Evolutionary conservation across 352 stramenopile genomes (phyloP).

Genomic region (Globisporangium recalcitrans): DNA sequence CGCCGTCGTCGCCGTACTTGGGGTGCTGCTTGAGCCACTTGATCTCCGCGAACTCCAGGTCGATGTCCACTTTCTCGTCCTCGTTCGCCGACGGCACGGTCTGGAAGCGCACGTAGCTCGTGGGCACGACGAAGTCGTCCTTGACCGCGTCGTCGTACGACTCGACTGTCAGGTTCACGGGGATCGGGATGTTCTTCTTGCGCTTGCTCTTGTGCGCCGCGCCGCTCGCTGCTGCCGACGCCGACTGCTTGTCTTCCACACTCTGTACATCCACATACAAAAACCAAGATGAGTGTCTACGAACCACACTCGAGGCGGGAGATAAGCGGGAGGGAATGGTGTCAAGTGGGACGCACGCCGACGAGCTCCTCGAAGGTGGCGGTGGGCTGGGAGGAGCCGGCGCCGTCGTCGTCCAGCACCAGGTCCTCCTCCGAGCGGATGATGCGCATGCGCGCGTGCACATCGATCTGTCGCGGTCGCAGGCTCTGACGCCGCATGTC

Average conservation of each 20-base stretch:
- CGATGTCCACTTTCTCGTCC: conserved; percentile 56
- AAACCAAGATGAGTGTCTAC: background rate
- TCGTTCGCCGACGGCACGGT: conserved; percentile 40
- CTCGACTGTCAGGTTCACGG: conserved; percentile 62
- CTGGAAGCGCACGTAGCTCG: conserved; percentile 83
- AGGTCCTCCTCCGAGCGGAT: conserved; percentile 80
- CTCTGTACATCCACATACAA: conserved; percentile 27
- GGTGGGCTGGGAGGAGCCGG: conserved; percentile 22
- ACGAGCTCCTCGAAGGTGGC: conserved; percentile 75
- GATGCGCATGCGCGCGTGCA: conserved; percentile 83
- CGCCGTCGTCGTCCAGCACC: conserved; percentile 55
- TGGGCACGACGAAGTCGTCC: conserved; percentile 65
- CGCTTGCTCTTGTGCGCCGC: conserved; percentile 40
- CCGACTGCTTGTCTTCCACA: conserved; percentile 46
- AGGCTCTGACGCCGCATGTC: conserved; percentile 80
- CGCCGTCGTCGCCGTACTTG: conserved; percentile 76
- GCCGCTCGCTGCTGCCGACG: background rate
- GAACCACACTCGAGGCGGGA: background rate
- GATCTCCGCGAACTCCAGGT: conserved; percentile 83
- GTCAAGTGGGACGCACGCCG: conserved; percentile 27
- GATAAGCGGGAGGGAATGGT: background rate
- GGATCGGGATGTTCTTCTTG: conserved; percentile 85
- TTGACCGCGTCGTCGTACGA: conserved; percentile 65
- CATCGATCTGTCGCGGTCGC: conserved; percentile 81
- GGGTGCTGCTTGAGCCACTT: conserved; percentile 81